Evolutionary conservation across 2,329 filamentous ascomycete species (phyloP).

Genomic region (Neobulgaria alba): DNA sequence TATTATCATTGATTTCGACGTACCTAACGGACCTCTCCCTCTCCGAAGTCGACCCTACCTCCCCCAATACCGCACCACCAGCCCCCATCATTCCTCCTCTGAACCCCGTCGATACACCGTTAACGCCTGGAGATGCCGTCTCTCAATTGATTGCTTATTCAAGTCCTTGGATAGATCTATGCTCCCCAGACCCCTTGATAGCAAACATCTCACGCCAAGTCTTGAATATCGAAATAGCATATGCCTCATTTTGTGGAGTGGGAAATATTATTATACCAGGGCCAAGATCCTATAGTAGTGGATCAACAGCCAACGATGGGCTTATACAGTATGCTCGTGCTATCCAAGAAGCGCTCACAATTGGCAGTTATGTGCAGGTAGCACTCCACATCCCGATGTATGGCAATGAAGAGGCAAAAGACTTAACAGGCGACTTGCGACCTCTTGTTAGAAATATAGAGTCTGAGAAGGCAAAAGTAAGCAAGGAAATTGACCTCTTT

Average conservation of each 20-base stretch:
- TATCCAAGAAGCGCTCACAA: conserved; percentile 67
- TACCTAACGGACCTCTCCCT: conserved; percentile 38
- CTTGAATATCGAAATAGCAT: conserved; percentile 82
- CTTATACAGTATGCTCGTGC: conserved; percentile 73
- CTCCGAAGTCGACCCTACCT: conserved; percentile 32
- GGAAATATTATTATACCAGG: conserved; percentile 76
- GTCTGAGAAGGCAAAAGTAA: conserved; percentile 23
- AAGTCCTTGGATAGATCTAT: conserved; percentile 91
- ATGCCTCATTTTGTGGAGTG: conserved; percentile 90
- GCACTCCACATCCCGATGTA: conserved; percentile 80
- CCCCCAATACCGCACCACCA: conserved; percentile 34
- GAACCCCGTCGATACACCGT: conserved; percentile 68
- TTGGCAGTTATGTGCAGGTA: conserved; percentile 69
- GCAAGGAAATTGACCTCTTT: conserved; percentile 56
- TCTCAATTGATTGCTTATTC: conserved; percentile 68
- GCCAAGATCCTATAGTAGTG: conserved; percentile 54
- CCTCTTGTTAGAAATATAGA: conserved; percentile 21
- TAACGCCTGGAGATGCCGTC: conserved; percentile 60
- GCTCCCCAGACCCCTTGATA: conserved; percentile 72
- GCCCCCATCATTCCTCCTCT: conserved; percentile 58
- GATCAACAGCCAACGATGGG: conserved; percentile 39
- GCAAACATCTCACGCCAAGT: conserved; percentile 83
- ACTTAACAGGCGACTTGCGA: conserved; percentile 28
- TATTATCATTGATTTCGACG: conserved; percentile 51
- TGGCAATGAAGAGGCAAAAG: conserved; percentile 50